Evolutionary conservation across 2,329 filamentous ascomycete species (phyloP).

Genomic region (Neofusicoccum sp.): DNA sequence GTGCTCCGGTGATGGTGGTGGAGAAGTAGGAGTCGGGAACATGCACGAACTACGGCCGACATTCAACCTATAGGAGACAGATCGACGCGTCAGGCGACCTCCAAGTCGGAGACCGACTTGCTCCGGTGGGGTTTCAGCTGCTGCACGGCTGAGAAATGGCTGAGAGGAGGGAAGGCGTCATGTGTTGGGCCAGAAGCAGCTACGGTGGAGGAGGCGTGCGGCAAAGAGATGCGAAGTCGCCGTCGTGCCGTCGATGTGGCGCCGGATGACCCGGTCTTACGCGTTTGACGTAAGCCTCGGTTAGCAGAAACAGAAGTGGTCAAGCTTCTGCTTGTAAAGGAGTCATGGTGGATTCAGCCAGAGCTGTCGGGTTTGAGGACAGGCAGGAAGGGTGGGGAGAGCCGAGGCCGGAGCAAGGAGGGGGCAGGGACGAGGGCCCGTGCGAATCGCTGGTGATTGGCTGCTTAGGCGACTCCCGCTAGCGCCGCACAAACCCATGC

Average conservation of each 20-base stretch:
- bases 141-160: neutral
- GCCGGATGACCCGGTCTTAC: neutral
- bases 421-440: neutral
- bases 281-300: conserved; percentile 1
- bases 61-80: neutral
- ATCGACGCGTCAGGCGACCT: neutral
- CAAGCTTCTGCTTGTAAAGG: neutral
- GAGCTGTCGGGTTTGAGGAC: neutral
- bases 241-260: too few relatives aligned
- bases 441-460: neutral
- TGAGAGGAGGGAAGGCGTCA: neutral
- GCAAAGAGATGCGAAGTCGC: neutral
- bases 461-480: neutral
- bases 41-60: neutral
- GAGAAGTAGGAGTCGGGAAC: too few relatives aligned
- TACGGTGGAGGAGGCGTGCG: conserved; percentile 1
- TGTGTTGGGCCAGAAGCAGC: neutral
- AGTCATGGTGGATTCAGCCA: neutral
- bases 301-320: neutral
- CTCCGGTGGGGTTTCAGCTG: neutral
- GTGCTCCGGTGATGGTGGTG: neutral
- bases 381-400: neutral
- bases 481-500: neutral
- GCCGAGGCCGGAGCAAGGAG: neutral
- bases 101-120: neutral